Evolutionary conservation across 768 basidiomycete species (phyloP).

Genomic region (Pleurotus pulmonarius): DNA sequence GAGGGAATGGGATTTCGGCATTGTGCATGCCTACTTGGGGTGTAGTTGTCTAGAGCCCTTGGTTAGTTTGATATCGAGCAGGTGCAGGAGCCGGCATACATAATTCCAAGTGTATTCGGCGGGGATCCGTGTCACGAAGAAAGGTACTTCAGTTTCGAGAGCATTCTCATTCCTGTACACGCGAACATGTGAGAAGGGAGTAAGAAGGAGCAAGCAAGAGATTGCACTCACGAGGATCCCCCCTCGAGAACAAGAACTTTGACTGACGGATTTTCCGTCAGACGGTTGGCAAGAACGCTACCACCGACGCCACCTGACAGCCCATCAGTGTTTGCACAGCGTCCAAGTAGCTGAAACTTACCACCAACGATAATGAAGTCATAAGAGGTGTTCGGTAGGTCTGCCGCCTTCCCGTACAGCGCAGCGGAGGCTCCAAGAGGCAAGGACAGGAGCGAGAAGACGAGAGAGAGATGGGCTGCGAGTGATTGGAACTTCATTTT

Average conservation of each 20-base stretch:
- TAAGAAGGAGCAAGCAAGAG: neutral
- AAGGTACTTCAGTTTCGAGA: conserved; percentile 9
- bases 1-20: conserved; percentile 13
- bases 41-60: conserved; percentile 23
- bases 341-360: conserved; percentile 7
- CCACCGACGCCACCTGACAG: conserved; percentile 22
- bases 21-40: conserved; percentile 16
- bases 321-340: neutral
- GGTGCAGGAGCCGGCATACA: neutral
- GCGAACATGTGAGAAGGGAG: neutral
- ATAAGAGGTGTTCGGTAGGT: conserved; percentile 9
- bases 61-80: neutral
- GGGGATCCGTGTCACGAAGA: conserved; percentile 9
- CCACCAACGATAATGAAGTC: conserved; percentile 30
- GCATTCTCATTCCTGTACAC: conserved; percentile 14
- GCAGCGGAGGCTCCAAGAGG: neutral
- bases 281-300: conserved; percentile 21
- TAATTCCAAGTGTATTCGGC: conserved; percentile 11
- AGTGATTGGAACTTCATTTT: neutral
- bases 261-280: conserved; percentile 17
- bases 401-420: neutral
- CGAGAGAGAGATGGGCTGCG: neutral
- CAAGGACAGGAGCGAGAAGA: neutral
- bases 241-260: conserved; percentile 23
- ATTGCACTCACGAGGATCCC: conserved; percentile 9